phyloP scores from a whole-genome alignment of 371 early-diverging fungal genomes.

The Chytridiales sp. region DNA sequence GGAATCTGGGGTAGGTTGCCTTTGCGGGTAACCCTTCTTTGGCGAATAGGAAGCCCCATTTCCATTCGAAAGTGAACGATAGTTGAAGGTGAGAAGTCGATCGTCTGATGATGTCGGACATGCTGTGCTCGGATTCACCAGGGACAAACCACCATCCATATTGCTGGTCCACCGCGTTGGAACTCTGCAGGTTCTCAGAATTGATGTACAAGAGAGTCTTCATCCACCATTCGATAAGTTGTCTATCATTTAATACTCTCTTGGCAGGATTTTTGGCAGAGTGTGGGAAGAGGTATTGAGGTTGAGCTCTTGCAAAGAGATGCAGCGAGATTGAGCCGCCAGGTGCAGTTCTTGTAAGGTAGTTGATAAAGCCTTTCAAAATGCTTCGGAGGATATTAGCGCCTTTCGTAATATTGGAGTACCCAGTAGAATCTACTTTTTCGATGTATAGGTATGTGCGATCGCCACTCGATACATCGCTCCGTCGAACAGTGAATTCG shows the following conservation, averaged over 20 bases:
- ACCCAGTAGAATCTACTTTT: conserved; percentile 67
- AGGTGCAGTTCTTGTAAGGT: conserved; percentile 48
- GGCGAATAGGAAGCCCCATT: conserved; percentile 62
- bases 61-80: conserved; percentile 45
- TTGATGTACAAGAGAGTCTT: conserved; percentile 29
- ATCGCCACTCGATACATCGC: too few relatives aligned
- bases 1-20: conserved; percentile 68
- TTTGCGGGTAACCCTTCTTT: conserved; percentile 24
- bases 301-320: conserved; percentile 83
- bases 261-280: conserved; percentile 67
- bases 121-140: conserved; percentile 50
- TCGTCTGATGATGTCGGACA: conserved; percentile 29
- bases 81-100: not conserved
- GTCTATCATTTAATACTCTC: conserved; percentile 57
- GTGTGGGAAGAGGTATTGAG: conserved; percentile 77
- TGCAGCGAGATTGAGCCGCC: conserved; percentile 46
- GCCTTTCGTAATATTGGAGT: too few relatives aligned
- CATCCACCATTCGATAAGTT: conserved; percentile 80
- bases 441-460: conserved; percentile 49
- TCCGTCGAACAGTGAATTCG: too few relatives aligned
- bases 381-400: too few relatives aligned
- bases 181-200: not conserved
- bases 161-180: not conserved
- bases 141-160: conserved; percentile 64
- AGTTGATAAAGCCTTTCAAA: conserved; percentile 49